Percentiles rank a stretch among this genome's conserved stretches.
Conservation (phyloP, 31 red algal species). For the Porphyra umbilicalis region DNA sequence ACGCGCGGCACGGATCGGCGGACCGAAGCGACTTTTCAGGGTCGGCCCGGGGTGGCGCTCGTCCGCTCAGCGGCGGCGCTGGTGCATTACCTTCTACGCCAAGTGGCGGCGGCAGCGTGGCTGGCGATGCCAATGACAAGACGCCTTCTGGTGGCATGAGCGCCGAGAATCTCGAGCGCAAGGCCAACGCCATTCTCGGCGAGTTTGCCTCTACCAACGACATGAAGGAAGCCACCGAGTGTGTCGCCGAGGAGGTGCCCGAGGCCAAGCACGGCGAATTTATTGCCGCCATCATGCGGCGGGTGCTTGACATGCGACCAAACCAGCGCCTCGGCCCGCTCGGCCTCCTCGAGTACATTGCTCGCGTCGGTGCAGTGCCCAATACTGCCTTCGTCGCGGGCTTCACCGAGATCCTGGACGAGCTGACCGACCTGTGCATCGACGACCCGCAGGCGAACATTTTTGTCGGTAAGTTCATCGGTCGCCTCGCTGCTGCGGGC, state of each 20-base stretch:
- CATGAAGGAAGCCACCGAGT: slow-evolving; percentile 29
- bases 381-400: slow-evolving; percentile 3
- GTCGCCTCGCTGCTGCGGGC: slow-evolving; percentile 17
- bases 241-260: slow-evolving; percentile 40
- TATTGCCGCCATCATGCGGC: slow-evolving; percentile 33
- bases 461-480: slow-evolving; percentile 41
- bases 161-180: slow-evolving; percentile 3
- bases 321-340: slow-evolving; percentile 17
- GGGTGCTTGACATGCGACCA: slow-evolving; percentile 29
- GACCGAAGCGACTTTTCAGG: slow-evolving; percentile 5
- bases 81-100: not conserved
- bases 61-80: not conserved
- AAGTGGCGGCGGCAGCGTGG: not conserved
- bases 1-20: not conserved
- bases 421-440: slow-evolving; percentile 55
- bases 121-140: not conserved
- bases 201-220: slow-evolving; percentile 31
- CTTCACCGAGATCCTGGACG: slow-evolving; percentile 23
- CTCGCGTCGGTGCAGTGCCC: slow-evolving; percentile 5
- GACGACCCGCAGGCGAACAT: slow-evolving; percentile 48
- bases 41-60: not conserved
- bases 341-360: slow-evolving; percentile 21
- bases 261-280: slow-evolving; percentile 38
- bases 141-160: not conserved
- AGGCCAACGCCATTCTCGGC: slow-evolving; percentile 17